Conservation (phyloP, 163 green algal genomes). For the Volvox carteri region DNA sequence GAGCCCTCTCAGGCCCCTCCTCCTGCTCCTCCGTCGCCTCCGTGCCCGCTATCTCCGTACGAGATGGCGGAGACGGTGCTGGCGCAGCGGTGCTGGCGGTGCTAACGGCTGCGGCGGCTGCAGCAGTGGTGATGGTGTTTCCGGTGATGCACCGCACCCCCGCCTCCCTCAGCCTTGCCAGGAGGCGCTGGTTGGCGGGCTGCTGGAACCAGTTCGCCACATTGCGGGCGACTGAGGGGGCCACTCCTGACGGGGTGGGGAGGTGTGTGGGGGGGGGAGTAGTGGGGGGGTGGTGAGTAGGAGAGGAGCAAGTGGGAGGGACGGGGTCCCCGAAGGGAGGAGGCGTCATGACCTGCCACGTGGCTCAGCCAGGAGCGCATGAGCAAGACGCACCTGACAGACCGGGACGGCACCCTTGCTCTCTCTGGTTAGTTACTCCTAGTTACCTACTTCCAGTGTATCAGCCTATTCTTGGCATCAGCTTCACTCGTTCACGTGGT, state of each 20-base stretch:
- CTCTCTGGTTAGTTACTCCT: no score
- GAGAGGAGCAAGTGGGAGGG: no score
- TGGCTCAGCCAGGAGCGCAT: no score
- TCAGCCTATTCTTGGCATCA: no score
- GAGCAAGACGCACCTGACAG: no score
- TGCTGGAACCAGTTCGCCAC: constrained; percentile 5
- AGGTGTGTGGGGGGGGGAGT: neutral
- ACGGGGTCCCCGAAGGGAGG: no score
- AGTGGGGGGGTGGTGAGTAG: neutral
- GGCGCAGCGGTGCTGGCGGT: no score
- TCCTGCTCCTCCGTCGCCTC: neutral
- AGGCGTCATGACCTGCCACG: no score
- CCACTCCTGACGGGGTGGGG: constrained; percentile 23
- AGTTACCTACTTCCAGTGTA: no score
- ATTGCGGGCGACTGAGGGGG: neutral
- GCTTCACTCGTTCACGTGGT: no score
- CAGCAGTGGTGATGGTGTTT: neutral
- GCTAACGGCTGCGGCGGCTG: neutral
- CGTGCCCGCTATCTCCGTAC: no score
- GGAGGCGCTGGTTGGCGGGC: neutral
- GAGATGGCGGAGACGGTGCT: neutral
- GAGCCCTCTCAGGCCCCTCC: neutral
- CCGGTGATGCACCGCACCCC: neutral
- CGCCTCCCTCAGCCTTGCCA: neutral
- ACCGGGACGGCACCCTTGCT: no score